phyloP scores from a whole-genome alignment of 441 rosid species.

The Omphalea diandra region DNA sequence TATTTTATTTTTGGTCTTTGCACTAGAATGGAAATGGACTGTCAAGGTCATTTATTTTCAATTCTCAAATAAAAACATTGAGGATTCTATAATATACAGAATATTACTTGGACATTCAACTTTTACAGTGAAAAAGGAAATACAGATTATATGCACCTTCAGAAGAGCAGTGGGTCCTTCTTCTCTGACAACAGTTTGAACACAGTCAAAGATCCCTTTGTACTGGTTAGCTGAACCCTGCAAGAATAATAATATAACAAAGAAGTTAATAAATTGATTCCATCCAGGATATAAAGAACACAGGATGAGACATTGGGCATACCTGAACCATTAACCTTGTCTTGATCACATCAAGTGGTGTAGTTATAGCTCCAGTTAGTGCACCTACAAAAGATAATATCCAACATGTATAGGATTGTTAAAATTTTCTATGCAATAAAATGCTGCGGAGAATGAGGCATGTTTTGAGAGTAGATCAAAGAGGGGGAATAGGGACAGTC shows the following conservation, averaged over 20 bases:
- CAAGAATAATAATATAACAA: slow-evolving; percentile 6
- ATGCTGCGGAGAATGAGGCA: background rate
- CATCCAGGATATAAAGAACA: slow-evolving; percentile 3
- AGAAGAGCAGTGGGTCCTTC: slow-evolving; percentile 87
- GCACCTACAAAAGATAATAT: slow-evolving; percentile 49
- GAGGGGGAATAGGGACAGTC: too few species aligned
- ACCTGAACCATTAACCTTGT: slow-evolving; percentile 98
- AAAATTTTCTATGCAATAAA: background rate
- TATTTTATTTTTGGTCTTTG: background rate
- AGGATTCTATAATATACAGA: background rate
- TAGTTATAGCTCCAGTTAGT: slow-evolving; percentile 90
- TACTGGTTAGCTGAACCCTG: slow-evolving; percentile 87
- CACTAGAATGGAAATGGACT: background rate
- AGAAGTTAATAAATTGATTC: background rate
- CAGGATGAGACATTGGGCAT: slow-evolving; percentile 11
- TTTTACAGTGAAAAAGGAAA: background rate
- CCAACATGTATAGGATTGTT: background rate
- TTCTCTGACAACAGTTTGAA: slow-evolving; percentile 71
- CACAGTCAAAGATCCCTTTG: slow-evolving; percentile 80
- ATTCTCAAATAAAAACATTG: background rate
- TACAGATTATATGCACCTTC: slow-evolving; percentile 46
- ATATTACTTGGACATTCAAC: background rate
- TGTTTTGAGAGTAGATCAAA: background rate
- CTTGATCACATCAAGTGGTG: slow-evolving; percentile 96
- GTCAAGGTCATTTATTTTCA: background rate